Evolutionary conservation across 306 rosid species (phyloP), one percentile per base, ranked within the genome.

Genomic region (Pueraria montana): DNA sequence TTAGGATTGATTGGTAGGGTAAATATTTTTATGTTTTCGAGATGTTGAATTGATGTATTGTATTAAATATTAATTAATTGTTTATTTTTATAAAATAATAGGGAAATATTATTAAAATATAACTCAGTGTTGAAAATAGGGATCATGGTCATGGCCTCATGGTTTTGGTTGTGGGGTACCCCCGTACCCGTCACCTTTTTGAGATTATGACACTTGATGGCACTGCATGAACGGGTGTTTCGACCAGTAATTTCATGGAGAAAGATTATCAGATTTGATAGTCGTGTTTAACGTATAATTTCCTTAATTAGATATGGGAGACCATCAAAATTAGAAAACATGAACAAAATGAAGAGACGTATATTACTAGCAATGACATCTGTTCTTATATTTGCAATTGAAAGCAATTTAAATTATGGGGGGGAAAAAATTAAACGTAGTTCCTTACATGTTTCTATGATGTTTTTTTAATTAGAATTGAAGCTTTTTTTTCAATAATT

Each of bases 121-220:
- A 62, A 23, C 16, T 11, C 6, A n/a, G 17, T 16, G 21, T 34
- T 18, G 14, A 63, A 45, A 63, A 77, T 18, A 5, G 11, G 49
- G 20, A 27, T 23, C 52, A 21, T 26, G 10, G 8, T 16, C 52
- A 11, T 45, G 14, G 3, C 52, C 12, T 64, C 6, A 45, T 53
- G 78, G 65, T 26, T 62, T 18, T n/a, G 14, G 67, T 14, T 48
- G 65, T 79, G 24, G 67, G 64, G 79, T 72, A 46, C 52, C 65
- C 65, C 26, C 43, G 10, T 11, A 43, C 49, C 43, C 9, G 16
- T 49, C 6, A 66, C 66, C 66, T 78, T 66, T 79, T 48, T 48
- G 40, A 49, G 84, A 80, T 20, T 8, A 36, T 43, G 79, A 70
- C 79, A 20, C 4, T 42, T 56, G 50, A 55, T 65, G 55, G 56